phyloP scores from a whole-genome alignment of 2,329 filamentous ascomycete genomes.

The Thyridium curvatum region DNA sequence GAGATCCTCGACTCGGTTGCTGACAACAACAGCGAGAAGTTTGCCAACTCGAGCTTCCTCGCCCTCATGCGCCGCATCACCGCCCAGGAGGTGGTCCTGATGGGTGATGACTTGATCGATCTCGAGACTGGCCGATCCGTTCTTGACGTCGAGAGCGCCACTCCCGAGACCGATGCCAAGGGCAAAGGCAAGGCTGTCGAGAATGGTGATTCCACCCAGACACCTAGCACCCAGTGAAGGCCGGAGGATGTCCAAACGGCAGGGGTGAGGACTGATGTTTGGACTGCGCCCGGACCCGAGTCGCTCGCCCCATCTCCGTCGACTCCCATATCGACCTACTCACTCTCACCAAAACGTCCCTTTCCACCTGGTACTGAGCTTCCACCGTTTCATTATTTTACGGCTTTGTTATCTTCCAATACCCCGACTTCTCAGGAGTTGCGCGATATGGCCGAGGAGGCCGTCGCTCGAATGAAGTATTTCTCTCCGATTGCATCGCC shows the following conservation, averaged over 20 bases:
- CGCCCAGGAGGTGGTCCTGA: constrained; percentile 64
- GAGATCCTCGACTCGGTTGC: constrained; percentile 63
- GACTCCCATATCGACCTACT: neutral
- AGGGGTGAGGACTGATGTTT: constrained; percentile 4
- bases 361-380: too few relatives aligned
- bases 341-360: neutral
- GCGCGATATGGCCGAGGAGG: constrained; percentile 4
- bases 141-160: constrained; percentile 4
- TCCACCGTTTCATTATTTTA: too few relatives aligned
- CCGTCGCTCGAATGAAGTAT: neutral
- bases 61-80: constrained; percentile 70
- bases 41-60: constrained; percentile 71
- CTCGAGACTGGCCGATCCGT: constrained; percentile 16
- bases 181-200: constrained; percentile 1
- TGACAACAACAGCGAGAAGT: constrained; percentile 65
- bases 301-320: neutral
- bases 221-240: neutral
- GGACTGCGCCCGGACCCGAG: neutral
- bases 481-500: constrained; percentile 1
- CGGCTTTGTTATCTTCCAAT: too few relatives aligned
- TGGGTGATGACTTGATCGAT: constrained; percentile 43
- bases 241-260: constrained; percentile 1
- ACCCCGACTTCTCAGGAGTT: constrained; percentile 1
- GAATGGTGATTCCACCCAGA: neutral
- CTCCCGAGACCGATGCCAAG: neutral